phyloP scores from a whole-genome alignment of 805 yeast species.

The Metschnikowia chrysomelidarum region DNA sequence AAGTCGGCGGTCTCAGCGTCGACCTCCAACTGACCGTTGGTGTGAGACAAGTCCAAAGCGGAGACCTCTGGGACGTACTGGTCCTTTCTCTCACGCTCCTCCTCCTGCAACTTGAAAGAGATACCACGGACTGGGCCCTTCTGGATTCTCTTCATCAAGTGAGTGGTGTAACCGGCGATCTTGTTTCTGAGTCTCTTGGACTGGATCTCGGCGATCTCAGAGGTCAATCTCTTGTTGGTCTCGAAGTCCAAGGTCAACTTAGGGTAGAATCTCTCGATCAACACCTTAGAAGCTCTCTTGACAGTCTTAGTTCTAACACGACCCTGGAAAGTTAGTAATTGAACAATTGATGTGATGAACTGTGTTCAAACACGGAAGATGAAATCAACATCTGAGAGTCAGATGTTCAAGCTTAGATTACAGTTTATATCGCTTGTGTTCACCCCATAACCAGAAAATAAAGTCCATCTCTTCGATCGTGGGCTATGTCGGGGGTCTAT shows the following conservation, averaged over 20 bases:
- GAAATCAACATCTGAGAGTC: too few relatives aligned
- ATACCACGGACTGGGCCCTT: conserved; percentile 99
- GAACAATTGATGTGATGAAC: too few relatives aligned
- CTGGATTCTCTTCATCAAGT: conserved; percentile 99
- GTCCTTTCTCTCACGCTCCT: conserved; percentile 99
- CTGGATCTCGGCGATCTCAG: conserved; percentile 98
- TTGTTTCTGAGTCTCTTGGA: conserved; percentile 99
- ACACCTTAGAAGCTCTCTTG: conserved; percentile 99
- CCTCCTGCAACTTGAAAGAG: conserved; percentile 99
- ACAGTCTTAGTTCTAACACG: conserved; percentile 99
- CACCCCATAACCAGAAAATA: too few relatives aligned
- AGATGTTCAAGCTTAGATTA: too few relatives aligned
- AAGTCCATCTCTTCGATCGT: too few relatives aligned
- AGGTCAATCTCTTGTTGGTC: conserved; percentile 99
- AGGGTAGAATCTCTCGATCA: conserved; percentile 99
- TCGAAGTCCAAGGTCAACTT: conserved; percentile 99
- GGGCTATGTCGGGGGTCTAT: too few relatives aligned
- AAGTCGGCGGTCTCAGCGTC: conserved; percentile 95
- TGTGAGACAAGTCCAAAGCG: conserved; percentile 96
- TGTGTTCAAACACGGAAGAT: too few relatives aligned
- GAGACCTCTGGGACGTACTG: conserved; percentile 99
- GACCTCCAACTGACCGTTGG: conserved; percentile 94
- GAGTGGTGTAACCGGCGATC: conserved; percentile 99
- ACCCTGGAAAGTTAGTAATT: conserved; percentile 61
- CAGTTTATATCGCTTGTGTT: too few relatives aligned